Percentiles rank a stretch among this genome's conserved stretches.
Evolutionary conservation across 2,329 filamentous ascomycete species (phyloP).

Genomic region (Exophiala oligosperma): DNA sequence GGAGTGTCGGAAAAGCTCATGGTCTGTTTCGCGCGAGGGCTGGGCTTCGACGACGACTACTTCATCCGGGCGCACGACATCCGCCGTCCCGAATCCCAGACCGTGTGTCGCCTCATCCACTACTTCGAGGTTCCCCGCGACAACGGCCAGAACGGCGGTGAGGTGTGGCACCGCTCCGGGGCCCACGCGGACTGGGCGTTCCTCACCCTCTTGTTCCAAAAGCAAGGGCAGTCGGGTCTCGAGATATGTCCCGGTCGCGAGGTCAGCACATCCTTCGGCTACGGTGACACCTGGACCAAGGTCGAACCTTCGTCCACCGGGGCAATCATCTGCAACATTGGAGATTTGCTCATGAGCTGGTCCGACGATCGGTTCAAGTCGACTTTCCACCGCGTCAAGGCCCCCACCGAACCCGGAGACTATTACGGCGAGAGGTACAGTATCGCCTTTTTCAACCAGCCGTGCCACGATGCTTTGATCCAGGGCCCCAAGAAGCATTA

Average conservation of each 20-base stretch:
- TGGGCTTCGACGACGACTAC: conserved; percentile 57
- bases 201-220: conserved; percentile 63
- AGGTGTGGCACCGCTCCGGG: conserved; percentile 59
- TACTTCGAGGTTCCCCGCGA: conserved; percentile 50
- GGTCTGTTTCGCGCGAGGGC: conserved; percentile 57
- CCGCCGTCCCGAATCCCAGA: conserved; percentile 51
- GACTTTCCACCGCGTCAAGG: conserved; percentile 64
- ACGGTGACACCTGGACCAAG: conserved; percentile 63
- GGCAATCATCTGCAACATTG: conserved; percentile 64
- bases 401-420: conserved; percentile 53
- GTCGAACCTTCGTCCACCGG: conserved; percentile 54
- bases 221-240: conserved; percentile 59
- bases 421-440: conserved; percentile 63
- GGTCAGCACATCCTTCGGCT: conserved; percentile 57
- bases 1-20: conserved; percentile 56
- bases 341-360: conserved; percentile 67
- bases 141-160: conserved; percentile 30
- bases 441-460: conserved; percentile 67
- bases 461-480: conserved; percentile 57
- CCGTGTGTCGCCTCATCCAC: conserved; percentile 57
- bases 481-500: conserved; percentile 65
- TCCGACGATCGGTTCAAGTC: conserved; percentile 67
- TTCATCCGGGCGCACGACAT: conserved; percentile 57
- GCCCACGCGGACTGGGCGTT: conserved; percentile 65
- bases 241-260: conserved; percentile 47